Base-by-base conservation (phyloP, 2,329 filamentous ascomycete species). In the Uncinocarpus reesii region DNA sequence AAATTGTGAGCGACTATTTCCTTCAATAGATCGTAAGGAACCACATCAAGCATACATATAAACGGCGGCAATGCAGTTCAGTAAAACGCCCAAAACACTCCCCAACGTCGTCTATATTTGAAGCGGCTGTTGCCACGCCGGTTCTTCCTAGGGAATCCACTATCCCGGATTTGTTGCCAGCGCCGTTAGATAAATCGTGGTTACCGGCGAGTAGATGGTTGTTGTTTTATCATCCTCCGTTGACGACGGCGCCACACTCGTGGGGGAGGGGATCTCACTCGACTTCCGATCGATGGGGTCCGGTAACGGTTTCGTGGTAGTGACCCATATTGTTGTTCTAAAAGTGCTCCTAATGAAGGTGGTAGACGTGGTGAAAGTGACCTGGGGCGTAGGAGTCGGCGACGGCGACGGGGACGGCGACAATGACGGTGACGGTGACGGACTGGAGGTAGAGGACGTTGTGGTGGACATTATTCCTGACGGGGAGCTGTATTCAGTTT, bases 131-230 rank as follows among this genome's bases (percentile, higher is more conserved):
- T n/a, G n/a, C n/a, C n/a, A n/a, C n/a, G n/a, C n/a, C n/a, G n/a
- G n/a, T n/a, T n/a, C n/a, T n/a, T n/a, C n/a, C n/a, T n/a, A n/a
- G n/a, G n/a, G n/a, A n/a, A n/a, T n/a, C n/a, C n/a, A n/a, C n/a
- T n/a, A n/a, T n/a, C n/a, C n/a, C n/a, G n/a, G n/a, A n/a, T n/a
- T n/a, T n/a, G n/a, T n/a, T n/a, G n/a, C n/a, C 20, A 23, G 4
- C 4, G 4, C 4, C 20, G 40, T 42, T 7, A 7, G 15, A 13
- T 31, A 42, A 13, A 43, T 23, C 13, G 41, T 43, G 3, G 41
- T 43, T 11, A 34, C 26, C 2, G 40, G 40, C 16, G 40, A 42
- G 40, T 42, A 42, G 18, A 43, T 43, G 2, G 41, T 43, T 2
- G 41, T 43, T 11, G 29, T 43, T 8, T 23, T 28, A 10, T 43